Conservation (phyloP, 192 early-diverging fungal species). For the Coemansia sp. region DNA sequence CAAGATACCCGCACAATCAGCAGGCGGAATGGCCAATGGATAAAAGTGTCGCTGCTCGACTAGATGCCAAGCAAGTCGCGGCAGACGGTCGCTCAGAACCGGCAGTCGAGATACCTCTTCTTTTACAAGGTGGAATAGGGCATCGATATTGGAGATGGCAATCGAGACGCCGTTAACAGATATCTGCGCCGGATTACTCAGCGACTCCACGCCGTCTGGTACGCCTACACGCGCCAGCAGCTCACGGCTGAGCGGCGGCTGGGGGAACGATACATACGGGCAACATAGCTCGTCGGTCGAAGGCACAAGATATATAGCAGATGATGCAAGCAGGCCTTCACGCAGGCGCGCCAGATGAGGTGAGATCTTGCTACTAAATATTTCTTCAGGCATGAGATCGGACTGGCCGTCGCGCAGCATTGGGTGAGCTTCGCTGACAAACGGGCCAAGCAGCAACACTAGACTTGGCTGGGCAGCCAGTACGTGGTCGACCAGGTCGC, state of each 20-base stretch:
- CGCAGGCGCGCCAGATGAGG: conserved; percentile 59
- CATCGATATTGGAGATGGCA: conserved; percentile 75
- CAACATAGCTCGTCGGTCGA: conserved; percentile 73
- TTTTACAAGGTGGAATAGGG: conserved; percentile 67
- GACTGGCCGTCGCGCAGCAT: conserved; percentile 56
- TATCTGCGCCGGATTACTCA: conserved; percentile 83
- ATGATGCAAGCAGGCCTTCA: conserved; percentile 43
- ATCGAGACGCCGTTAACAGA: conserved; percentile 80
- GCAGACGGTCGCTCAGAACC: conserved; percentile 61
- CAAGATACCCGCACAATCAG: conserved; percentile 35
- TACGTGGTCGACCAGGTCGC: conserved; percentile 68
- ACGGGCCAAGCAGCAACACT: conserved; percentile 79
- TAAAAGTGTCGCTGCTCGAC: conserved; percentile 82
- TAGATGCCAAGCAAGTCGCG: conserved; percentile 72
- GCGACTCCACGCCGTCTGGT: conserved; percentile 33
- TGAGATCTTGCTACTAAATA: conserved; percentile 66
- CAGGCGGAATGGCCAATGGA: conserved; percentile 74
- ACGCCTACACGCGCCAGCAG: conserved; percentile 28
- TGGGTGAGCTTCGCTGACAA: conserved; percentile 64
- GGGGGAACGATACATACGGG: conserved; percentile 77
- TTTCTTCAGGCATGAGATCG: conserved; percentile 58
- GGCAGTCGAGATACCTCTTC: conserved; percentile 65
- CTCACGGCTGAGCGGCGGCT: conserved; percentile 66
- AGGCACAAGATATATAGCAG: conserved; percentile 70
- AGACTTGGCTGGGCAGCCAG: conserved; percentile 70